Evolutionary conservation across 305 asterid genomes (phyloP), one percentile per base, ranked within the genome.

Genomic region (Fraxinus greggii): DNA sequence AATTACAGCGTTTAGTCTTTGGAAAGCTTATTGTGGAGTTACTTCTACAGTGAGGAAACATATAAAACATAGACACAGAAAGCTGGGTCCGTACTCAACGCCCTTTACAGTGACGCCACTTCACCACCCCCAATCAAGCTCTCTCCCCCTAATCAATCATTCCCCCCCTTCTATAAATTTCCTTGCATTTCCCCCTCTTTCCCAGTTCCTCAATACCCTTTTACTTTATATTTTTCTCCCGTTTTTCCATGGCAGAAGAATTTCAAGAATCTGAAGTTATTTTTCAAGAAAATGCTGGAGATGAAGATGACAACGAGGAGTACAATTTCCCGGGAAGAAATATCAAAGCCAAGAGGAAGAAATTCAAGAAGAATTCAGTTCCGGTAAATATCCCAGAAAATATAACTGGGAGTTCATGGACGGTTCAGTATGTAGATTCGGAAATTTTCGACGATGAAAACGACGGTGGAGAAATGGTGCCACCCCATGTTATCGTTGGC

Each of bases 401-500:
- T 24, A 77, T 38, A 35, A 38, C 77, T 32, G 79, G 84, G 33
- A 36, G 32, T 35, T 73, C 77, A 3, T 31, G 77, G 56, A 28
- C 31, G 93, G 84, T 88, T 32, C 83, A 86, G 33, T 83, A 56
- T 61, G 72, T 65, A 19, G 93, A 85, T 17, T 23, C 75, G 6
- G 89, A 78, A 17, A 3, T 24, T 23, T 76, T 78, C 17, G 85
- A 79, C 63, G 88, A 83, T 42, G 87, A 75, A 0, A 72, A 67
- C 35, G 88, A 84, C 28, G 1, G 72, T 63, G 92, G 85, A 0
- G 98, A 94, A 61, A 83, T 93, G 74, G 92, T 89, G 84, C 97
- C 98, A 56, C 98, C 98, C 3, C 96, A 93, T 75, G 86, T 92
- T 13, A 87, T 91, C 72, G 80, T 87, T 10, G 90, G 89, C 72